These are phyloP conservation scores for Nannochloropsis gaditana DNA, from an alignment of 108 stramenopile species.

Conservation along the genomic window DNA sequence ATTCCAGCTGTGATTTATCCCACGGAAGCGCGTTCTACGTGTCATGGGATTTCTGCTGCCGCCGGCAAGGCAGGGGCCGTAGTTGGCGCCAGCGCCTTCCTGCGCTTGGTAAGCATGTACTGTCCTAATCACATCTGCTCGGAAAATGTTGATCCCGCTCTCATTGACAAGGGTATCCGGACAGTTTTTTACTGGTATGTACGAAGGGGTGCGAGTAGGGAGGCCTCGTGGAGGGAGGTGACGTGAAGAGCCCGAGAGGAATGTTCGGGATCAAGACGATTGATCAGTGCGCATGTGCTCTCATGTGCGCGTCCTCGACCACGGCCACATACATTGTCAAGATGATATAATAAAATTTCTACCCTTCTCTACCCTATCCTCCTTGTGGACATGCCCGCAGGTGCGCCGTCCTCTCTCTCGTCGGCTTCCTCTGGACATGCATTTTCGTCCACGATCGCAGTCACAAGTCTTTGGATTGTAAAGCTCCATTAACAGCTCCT, in stretches of 20 bases:
- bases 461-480: neutral
- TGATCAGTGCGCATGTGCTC: too few species aligned
- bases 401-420: conserved; percentile 12
- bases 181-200: conserved; percentile 2
- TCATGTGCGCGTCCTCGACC: too few species aligned
- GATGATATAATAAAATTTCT: too few species aligned
- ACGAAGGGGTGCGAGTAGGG: neutral
- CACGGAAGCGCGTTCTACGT: conserved; percentile 49
- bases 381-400: neutral
- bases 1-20: conserved; percentile 60
- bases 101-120: neutral
- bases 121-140: neutral
- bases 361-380: neutral
- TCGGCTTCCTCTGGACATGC: conserved; percentile 13
- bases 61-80: conserved; percentile 54
- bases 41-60: conserved; percentile 61
- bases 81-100: neutral
- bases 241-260: too few species aligned
- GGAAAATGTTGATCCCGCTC: neutral
- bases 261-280: too few species aligned
- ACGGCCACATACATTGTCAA: too few species aligned
- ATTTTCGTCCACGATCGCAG: neutral
- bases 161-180: conserved; percentile 10
- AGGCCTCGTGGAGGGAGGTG: too few species aligned
- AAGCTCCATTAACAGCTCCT: neutral